Percentiles rank a stretch among this genome's conserved stretches.
These are phyloP conservation scores for Coffea canephora DNA, from an alignment of 257 asterid genomes.

Conservation along the genomic window DNA sequence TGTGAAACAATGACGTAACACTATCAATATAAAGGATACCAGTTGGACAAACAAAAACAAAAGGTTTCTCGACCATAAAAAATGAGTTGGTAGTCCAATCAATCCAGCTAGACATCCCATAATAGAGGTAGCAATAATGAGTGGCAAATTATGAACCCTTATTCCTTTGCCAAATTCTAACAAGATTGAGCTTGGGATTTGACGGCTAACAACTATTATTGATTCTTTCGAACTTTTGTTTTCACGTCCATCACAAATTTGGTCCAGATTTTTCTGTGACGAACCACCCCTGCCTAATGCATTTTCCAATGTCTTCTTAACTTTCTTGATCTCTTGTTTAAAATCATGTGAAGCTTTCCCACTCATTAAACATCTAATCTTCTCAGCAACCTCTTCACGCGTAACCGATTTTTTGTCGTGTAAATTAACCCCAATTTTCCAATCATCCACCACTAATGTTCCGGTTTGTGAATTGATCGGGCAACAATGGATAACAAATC, in stretches of 20 bases:
- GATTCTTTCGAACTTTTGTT: background rate
- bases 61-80: no score
- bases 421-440: conserved; percentile 31
- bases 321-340: conserved; percentile 42
- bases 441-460: conserved; percentile 38
- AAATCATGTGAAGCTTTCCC: conserved; percentile 34
- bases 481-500: conserved; percentile 33
- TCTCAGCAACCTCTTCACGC: conserved; percentile 49
- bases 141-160: no score
- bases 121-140: no score
- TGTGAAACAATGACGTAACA: background rate
- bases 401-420: conserved; percentile 15
- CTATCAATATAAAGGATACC: background rate
- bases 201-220: background rate
- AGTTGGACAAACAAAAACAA: background rate
- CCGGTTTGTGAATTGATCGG: conserved; percentile 37
- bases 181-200: background rate
- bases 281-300: conserved; percentile 59
- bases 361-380: conserved; percentile 45
- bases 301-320: conserved; percentile 40
- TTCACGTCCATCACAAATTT: background rate
- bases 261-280: conserved; percentile 23
- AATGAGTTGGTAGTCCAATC: no score
- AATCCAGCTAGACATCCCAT: no score
- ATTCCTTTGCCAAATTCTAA: background rate